Percentiles rank a stretch among this genome's conserved stretches.
phyloP scores from a whole-genome alignment of 2,329 filamentous ascomycete genomes.

The Moelleriella libera region DNA sequence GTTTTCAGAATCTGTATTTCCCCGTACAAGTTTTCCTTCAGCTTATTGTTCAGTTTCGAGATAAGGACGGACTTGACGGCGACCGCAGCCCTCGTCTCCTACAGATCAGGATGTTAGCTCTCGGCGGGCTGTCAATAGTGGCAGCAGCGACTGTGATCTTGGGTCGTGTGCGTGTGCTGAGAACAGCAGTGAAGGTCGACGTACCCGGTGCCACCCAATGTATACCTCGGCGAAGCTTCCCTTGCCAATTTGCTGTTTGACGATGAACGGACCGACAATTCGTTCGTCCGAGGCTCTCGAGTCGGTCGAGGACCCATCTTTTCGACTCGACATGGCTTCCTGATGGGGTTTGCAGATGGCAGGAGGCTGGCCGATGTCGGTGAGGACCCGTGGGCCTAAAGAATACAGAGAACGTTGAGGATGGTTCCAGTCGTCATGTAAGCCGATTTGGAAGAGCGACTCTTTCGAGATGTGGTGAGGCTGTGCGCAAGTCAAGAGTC shows the following conservation, averaged over 20 bases:
- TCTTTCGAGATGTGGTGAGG: constrained; percentile 5
- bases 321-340: constrained; percentile 25
- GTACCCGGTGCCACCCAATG: constrained; percentile 68
- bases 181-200: neutral
- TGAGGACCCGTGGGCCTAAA: constrained; percentile 22
- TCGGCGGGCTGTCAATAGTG: neutral
- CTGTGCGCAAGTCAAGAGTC: constrained; percentile 1
- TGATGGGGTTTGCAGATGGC: constrained; percentile 15
- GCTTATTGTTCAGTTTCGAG: constrained; percentile 81
- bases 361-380: constrained; percentile 16
- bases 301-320: constrained; percentile 20
- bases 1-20: constrained; percentile 94
- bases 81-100: constrained; percentile 71
- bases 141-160: neutral
- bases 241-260: constrained; percentile 84
- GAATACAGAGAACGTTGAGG: constrained; percentile 19
- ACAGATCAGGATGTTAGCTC: constrained; percentile 1
- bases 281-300: constrained; percentile 19
- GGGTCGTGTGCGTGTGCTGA: neutral
- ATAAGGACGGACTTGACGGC: constrained; percentile 96
- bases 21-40: constrained; percentile 88
- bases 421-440: constrained; percentile 25
- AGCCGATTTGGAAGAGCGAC: constrained; percentile 6
- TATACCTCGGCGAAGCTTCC: constrained; percentile 97
- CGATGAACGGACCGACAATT: constrained; percentile 59